These are phyloP conservation scores for Heritiera littoralis DNA, from an alignment of 345 rosid genomes.

Conservation along the genomic window DNA sequence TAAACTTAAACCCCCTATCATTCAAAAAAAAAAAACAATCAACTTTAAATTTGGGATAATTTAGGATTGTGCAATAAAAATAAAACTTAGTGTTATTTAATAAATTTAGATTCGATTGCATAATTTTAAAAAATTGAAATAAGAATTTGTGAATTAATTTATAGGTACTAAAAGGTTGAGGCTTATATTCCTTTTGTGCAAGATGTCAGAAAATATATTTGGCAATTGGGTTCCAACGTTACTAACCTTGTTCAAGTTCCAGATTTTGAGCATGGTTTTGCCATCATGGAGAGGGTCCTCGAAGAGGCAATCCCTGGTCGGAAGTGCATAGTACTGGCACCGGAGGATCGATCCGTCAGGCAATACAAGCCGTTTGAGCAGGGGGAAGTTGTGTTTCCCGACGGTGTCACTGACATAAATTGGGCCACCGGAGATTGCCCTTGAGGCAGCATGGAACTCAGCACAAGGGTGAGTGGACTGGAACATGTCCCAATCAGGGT, in stretches of 20 bases:
- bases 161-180: no score
- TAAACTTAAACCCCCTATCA: no score
- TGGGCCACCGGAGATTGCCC: constrained; percentile 92
- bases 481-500: constrained; percentile 99
- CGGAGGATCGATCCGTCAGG: constrained; percentile 82
- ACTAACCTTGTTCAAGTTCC: constrained; percentile 90
- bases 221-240: no score
- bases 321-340: constrained; percentile 82
- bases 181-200: no score
- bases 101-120: no score
- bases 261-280: constrained; percentile 95
- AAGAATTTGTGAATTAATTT: no score
- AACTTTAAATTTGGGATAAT: no score
- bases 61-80: no score
- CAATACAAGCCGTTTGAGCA: constrained; percentile 66
- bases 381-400: constrained; percentile 74
- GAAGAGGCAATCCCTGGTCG: constrained; percentile 83
- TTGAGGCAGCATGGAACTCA: constrained; percentile 91
- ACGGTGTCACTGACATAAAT: constrained; percentile 81
- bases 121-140: no score
- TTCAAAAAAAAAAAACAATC: no score
- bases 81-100: no score
- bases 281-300: constrained; percentile 95
- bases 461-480: constrained; percentile 96
- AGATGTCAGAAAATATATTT: no score